A percentile compares a stretch with the other conserved stretches of the same genome.
These are phyloP conservation scores for Pseudisothecium myosuroides DNA, from an alignment of 225 moss, liverwort and hornwort species.

Conservation along the genomic window DNA sequence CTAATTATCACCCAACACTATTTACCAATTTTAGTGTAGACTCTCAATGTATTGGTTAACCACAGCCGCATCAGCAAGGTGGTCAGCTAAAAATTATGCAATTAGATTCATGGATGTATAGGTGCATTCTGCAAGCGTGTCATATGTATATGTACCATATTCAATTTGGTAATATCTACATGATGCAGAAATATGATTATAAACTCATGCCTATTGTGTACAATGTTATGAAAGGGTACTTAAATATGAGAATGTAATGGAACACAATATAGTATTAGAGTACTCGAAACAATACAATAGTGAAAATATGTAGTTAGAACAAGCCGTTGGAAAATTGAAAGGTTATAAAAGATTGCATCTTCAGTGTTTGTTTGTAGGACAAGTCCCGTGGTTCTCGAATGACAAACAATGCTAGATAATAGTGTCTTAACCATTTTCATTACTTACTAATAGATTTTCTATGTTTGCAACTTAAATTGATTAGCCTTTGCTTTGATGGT, in stretches of 20 bases:
- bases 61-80: rapidly evolving
- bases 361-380: background rate
- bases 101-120: background rate
- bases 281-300: background rate
- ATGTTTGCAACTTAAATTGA: background rate
- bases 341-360: background rate
- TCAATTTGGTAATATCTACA: background rate
- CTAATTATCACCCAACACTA: no score
- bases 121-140: rapidly evolving
- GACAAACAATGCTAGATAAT: background rate
- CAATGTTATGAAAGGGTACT: background rate
- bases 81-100: no score
- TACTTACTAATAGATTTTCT: rapidly evolving
- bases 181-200: background rate
- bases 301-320: background rate
- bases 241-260: background rate
- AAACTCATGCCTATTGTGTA: no score
- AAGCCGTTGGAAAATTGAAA: background rate
- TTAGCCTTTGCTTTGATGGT: background rate
- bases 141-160: background rate
- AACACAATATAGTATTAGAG: no score
- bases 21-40: no score
- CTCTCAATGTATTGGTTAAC: background rate
- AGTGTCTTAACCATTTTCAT: background rate
- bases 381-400: rapidly evolving